phyloP scores from a whole-genome alignment of 139 green algal species.

The Auxenochlorella pyrenoidosa region DNA sequence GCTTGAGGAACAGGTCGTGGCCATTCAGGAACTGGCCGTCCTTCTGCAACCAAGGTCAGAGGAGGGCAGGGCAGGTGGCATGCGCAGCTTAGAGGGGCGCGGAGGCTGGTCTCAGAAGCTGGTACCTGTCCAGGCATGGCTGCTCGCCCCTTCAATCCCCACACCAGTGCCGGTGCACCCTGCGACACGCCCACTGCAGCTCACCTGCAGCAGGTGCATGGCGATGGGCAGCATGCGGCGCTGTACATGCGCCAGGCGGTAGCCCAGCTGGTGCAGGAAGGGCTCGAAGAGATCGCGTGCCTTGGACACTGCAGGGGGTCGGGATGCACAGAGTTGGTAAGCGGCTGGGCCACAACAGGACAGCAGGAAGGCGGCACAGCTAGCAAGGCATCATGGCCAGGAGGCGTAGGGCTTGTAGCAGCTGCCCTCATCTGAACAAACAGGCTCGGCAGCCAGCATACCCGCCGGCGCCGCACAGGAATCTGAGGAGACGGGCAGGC shows the following conservation, averaged over 20 bases:
- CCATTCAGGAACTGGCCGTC: conserved; percentile 80
- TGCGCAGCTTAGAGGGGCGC: too few relatives aligned
- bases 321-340: too few relatives aligned
- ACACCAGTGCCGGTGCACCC: neutral
- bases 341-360: neutral
- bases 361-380: neutral
- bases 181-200: neutral
- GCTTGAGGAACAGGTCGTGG: conserved; percentile 90
- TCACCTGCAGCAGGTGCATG: conserved; percentile 85
- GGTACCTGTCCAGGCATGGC: too few relatives aligned
- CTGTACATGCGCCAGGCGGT: conserved; percentile 89
- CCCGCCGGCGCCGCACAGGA: too few relatives aligned
- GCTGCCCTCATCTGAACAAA: too few relatives aligned
- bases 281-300: conserved; percentile 91
- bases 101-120: too few relatives aligned
- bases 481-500: too few relatives aligned
- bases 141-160: neutral
- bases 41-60: conserved; percentile 17
- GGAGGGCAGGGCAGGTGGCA: neutral
- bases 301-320: conserved; percentile 59
- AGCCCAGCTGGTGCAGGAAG: conserved; percentile 93
- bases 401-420: too few relatives aligned
- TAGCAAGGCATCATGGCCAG: too few relatives aligned
- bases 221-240: conserved; percentile 89
- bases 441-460: too few relatives aligned